Evolutionary conservation across 257 asterid species (phyloP), one percentile per base, ranked within the genome.

Genomic region (Paraleonurus japonicus): DNA sequence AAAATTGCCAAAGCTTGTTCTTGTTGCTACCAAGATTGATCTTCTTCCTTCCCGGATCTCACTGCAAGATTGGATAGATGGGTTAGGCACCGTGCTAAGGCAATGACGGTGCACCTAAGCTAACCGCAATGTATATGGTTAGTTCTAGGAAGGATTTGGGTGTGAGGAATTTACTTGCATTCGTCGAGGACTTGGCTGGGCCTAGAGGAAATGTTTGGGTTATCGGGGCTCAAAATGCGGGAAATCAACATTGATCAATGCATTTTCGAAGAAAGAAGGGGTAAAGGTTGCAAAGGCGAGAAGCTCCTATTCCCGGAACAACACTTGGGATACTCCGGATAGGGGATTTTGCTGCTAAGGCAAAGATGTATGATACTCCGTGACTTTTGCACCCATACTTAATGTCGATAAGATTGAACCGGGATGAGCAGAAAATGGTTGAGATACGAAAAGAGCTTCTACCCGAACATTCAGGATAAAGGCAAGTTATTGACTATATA

Each of bases 141-240:
- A 94, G 98, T 77, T 75, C 98, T 37, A 87, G 80, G 78, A 94
- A 94, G 78, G 98, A 94, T 84, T 83, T 94, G 78, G 97, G 97
- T 9, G 86, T 94, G 76, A 86, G 87, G 77, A 94, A 91, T 67
- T 83, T 94, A 82, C 77, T 94, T 62, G 84, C 83, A 16, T 94
- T 89, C 72, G 61, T 91, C 63, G 88, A 91, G 84, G 95, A 79
- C 10, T 82, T 76, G 81, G 92, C 96, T 32, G 98, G 98, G 48
- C 98, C 98, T 24, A 83, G 98, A 58, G 98, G 98, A 53, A 87
- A 94, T 57, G 98, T 91, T 69, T 94, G 98, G 98, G 95, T 94
- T 65, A 83, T 94, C 28, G 97, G 98, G 78, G 94, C 98, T 65
- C 98, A 91, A 78, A 94, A 94, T 77, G 97, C 96, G 98, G 98